Evolutionary conservation across 78 protist species (phyloP), one percentile per base, ranked within the genome.

Genomic region (Chrysochromulina parva): DNA sequence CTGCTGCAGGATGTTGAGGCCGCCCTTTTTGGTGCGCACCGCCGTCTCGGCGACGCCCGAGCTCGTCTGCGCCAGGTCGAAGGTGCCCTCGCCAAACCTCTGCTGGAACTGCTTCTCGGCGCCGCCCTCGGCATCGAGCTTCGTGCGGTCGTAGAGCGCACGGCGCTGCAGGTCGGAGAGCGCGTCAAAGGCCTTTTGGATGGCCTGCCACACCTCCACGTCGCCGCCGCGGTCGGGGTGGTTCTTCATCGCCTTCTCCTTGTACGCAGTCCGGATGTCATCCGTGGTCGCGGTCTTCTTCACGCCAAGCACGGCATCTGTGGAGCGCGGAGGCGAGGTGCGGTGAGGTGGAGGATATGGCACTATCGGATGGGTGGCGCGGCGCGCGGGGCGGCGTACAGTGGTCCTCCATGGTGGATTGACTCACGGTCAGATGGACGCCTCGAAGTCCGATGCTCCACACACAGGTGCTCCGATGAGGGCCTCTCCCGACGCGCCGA

Each of bases 221-320:
- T 74, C 82, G 3, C 82, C 82, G 82, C 82, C 82, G 28, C 60
- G 26, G 62, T 78, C 86, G 20, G 86, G 86, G 86, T 78, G 86
- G 86, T 78, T 38, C 5, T 0, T 0, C 86, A 78, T 78, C 17
- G 86, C 86, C 24, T 13, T 19, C 47, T 53, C 57, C 24, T 38
- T 22, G 60, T 50, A 78, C 3, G 86, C 86, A 0, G 16, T 78
- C 47, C 62, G 60, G 9, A 78, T 24, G 3, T 74, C 55, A 1
- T 74, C 82, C 26, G 17, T 48, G 5, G 82, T 48, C 14, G 82
- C 82, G 53, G 53, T 4, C 24, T n/a, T 2, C 57, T 9, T 9
- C 26, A 48, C 10, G 57, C 82, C 82, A 26, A 74, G 82, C 82
- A 74, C 28, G 14, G 57, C 57, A 55, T 74, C 38, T 38, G 38